A percentile compares a stretch with the other conserved stretches of the same genome.
Evolutionary conservation across 2,329 filamentous ascomycete species (phyloP).

Genomic region (Trichoderma oligosporum): DNA sequence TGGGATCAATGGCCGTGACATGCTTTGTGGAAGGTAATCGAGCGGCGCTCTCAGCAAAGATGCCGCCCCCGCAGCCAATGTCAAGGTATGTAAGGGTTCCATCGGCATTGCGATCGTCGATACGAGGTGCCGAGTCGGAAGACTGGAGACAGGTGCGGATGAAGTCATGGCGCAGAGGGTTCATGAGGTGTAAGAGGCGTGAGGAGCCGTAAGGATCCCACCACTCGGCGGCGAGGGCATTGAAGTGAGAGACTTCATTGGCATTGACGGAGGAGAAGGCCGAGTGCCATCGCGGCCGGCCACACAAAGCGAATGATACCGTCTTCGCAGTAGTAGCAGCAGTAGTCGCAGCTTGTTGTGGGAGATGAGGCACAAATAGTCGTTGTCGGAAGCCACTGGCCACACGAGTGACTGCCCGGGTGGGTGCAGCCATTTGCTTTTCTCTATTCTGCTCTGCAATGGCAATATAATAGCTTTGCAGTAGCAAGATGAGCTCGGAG

Average conservation of each 20-base stretch:
- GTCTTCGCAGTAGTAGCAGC: background rate
- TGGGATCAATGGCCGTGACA: constrained; percentile 77
- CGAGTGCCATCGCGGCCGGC: constrained; percentile 23
- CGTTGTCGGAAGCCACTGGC: constrained; percentile 1
- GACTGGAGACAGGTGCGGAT: constrained; percentile 67
- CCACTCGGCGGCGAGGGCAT: constrained; percentile 87
- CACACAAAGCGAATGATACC: background rate
- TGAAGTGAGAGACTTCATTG: constrained; percentile 90
- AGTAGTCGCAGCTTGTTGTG: background rate
- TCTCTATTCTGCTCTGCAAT: background rate
- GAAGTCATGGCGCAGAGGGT: constrained; percentile 92
- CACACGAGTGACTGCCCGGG: constrained; percentile 12
- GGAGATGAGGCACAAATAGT: background rate
- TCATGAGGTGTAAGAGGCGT: constrained; percentile 93
- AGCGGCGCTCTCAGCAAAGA: constrained; percentile 86
- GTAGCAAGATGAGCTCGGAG: background rate
- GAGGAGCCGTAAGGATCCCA: constrained; percentile 96
- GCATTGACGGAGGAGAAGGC: constrained; percentile 72
- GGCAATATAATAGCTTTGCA: too few relatives aligned
- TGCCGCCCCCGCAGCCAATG: constrained; percentile 91
- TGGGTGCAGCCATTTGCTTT: constrained; percentile 22
- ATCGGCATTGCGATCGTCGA: constrained; percentile 29
- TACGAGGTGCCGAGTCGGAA: constrained; percentile 36
- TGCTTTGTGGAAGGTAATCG: constrained; percentile 58
- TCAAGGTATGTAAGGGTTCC: constrained; percentile 69